Conservation (phyloP, 2,329 filamentous ascomycete genomes). For the Exophiala phaeomuriformis region DNA sequence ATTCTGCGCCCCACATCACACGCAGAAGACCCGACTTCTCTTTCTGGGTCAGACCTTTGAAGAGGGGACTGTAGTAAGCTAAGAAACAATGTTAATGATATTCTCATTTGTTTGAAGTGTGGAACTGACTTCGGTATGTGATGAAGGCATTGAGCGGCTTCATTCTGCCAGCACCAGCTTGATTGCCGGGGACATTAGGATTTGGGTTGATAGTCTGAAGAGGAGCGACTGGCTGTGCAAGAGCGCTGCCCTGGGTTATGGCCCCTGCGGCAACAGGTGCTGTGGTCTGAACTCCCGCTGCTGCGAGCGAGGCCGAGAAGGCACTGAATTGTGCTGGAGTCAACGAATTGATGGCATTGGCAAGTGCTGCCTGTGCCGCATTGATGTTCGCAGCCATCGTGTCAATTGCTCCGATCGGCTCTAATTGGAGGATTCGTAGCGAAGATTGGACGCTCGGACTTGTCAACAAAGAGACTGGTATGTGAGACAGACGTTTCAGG, state of each 20-base stretch:
- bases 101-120: constrained; percentile 1
- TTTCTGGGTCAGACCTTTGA: constrained; percentile 46
- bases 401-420: not conserved
- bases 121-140: constrained; percentile 33
- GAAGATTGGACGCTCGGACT: constrained; percentile 2
- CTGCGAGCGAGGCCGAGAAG: not conserved
- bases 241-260: not conserved
- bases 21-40: constrained; percentile 46
- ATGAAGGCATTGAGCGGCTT: constrained; percentile 36
- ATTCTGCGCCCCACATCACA: constrained; percentile 46
- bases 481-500: constrained; percentile 1
- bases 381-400: constrained; percentile 5
- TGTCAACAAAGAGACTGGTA: constrained; percentile 8
- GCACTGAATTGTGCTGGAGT: constrained; percentile 7
- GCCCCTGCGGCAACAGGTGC: not conserved
- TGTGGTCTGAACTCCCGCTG: not conserved
- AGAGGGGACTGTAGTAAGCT: constrained; percentile 45
- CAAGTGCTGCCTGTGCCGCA: not conserved
- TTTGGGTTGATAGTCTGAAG: not conserved
- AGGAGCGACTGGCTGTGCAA: not conserved
- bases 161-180: not conserved
- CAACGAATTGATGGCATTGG: constrained; percentile 1
- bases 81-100: constrained; percentile 4
- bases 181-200: not conserved
- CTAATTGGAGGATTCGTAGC: not conserved